phyloP scores from a whole-genome alignment of 371 early-diverging fungal genomes.

The Mortierella sp. region DNA sequence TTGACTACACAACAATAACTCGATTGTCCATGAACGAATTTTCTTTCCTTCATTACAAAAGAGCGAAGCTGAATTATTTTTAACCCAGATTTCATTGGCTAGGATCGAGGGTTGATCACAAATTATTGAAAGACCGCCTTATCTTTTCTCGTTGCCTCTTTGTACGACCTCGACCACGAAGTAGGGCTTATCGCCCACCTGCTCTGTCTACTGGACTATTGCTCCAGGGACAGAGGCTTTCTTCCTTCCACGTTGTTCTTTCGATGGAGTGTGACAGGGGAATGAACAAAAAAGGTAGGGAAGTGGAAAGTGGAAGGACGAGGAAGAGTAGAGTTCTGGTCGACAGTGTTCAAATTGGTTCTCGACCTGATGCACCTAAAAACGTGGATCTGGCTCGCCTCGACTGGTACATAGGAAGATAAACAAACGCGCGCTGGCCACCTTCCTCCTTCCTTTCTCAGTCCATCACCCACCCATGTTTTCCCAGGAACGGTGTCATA shows the following conservation, averaged over 20 bases:
- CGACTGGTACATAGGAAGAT: neutral
- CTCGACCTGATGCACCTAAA: neutral
- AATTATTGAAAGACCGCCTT: neutral
- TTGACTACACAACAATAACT: neutral
- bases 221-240: too few relatives aligned
- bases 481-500: neutral
- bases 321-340: neutral
- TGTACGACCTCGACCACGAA: neutral
- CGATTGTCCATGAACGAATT: neutral
- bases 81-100: neutral
- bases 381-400: neutral
- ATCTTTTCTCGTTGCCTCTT: neutral
- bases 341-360: neutral
- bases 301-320: neutral
- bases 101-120: neutral
- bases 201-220: neutral
- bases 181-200: neutral
- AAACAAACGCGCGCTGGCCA: neutral
- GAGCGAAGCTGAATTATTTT: neutral
- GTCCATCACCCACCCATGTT: neutral
- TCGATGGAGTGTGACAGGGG: neutral
- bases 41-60: neutral
- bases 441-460: too few relatives aligned
- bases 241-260: constrained; percentile 6
- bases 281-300: neutral